Conservation (phyloP, 768 basidiomycete species). For the Chalciporus piperatus region DNA sequence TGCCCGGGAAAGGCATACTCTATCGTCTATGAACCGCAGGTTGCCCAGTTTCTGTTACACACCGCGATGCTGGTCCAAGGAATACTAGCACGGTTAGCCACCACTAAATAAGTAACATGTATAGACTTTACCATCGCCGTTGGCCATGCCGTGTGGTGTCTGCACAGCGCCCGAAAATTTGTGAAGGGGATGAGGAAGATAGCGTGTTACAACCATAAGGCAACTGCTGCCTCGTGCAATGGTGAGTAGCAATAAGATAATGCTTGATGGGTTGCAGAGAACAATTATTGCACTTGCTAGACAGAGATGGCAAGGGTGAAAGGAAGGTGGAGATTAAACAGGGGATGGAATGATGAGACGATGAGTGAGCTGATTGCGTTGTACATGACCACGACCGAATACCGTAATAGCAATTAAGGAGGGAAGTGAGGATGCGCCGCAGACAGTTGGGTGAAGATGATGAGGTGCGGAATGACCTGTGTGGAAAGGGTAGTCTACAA, state of each 20-base stretch:
- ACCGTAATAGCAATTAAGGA: conserved; percentile 36
- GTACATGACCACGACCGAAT: conserved; percentile 37
- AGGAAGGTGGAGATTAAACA: conserved; percentile 26
- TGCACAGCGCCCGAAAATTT: conserved; percentile 13
- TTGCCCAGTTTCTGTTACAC: background rate
- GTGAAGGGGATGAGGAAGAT: conserved; percentile 10
- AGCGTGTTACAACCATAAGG: conserved; percentile 17
- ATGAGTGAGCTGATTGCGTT: conserved; percentile 32
- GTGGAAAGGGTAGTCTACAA: conserved; percentile 32
- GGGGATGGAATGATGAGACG: conserved; percentile 24
- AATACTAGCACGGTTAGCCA: conserved; percentile 1
- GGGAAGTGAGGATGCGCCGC: conserved; percentile 19
- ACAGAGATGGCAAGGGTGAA: conserved; percentile 20
- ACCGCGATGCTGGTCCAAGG: background rate
- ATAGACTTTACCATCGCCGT: conserved; percentile 12
- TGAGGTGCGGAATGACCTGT: conserved; percentile 18
- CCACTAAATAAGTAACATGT: background rate
- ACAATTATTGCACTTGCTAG: conserved; percentile 31
- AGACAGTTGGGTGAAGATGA: conserved; percentile 24
- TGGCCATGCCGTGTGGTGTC: background rate
- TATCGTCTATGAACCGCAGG: background rate
- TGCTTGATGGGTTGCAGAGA: conserved; percentile 25
- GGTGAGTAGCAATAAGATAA: conserved; percentile 27
- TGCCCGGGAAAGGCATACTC: background rate
- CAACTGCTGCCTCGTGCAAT: conserved; percentile 15